These are phyloP conservation scores for Penicillium bialowiezense DNA, from an alignment of 495 filamentous ascomycete genomes.

Conservation along the genomic window DNA sequence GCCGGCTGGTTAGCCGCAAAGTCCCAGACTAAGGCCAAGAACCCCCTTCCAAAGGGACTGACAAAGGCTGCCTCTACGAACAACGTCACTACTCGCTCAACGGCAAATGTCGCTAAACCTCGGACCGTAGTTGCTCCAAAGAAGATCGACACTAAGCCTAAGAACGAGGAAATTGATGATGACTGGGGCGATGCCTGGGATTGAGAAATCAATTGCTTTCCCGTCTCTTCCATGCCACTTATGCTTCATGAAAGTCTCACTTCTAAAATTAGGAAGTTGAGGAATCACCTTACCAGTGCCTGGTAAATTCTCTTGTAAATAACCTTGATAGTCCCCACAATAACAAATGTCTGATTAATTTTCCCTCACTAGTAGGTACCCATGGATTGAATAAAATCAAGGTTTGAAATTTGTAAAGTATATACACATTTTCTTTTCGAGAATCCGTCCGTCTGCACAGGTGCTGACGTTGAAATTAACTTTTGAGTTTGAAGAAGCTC, in stretches of 20 bases:
- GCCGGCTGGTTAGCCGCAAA: constrained; percentile 90
- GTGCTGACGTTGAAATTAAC: too few species aligned
- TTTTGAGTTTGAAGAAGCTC: too few species aligned
- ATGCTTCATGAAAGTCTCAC: neutral
- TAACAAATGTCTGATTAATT: too few species aligned
- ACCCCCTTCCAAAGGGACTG: constrained; percentile 74
- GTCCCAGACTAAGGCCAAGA: constrained; percentile 66
- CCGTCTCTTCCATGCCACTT: neutral
- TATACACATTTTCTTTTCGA: too few species aligned
- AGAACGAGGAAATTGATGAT: constrained; percentile 48
- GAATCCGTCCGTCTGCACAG: too few species aligned
- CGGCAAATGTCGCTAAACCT: constrained; percentile 38
- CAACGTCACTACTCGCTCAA: constrained; percentile 27
- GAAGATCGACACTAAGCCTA: constrained; percentile 50
- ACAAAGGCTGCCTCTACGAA: constrained; percentile 48
- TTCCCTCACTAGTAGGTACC: too few species aligned
- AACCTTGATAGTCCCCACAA: too few species aligned
- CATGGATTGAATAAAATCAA: too few species aligned
- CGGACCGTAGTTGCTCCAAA: constrained; percentile 38
- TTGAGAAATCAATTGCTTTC: constrained; percentile 15
- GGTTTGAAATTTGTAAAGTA: too few species aligned
- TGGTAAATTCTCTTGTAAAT: too few species aligned
- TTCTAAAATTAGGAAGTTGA: too few species aligned
- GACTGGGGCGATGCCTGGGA: constrained; percentile 61
- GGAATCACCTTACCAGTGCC: too few species aligned